These are phyloP conservation scores for Lolium rigidum DNA, from an alignment of 176 grass and related monocot species.

Conservation along the genomic window DNA sequence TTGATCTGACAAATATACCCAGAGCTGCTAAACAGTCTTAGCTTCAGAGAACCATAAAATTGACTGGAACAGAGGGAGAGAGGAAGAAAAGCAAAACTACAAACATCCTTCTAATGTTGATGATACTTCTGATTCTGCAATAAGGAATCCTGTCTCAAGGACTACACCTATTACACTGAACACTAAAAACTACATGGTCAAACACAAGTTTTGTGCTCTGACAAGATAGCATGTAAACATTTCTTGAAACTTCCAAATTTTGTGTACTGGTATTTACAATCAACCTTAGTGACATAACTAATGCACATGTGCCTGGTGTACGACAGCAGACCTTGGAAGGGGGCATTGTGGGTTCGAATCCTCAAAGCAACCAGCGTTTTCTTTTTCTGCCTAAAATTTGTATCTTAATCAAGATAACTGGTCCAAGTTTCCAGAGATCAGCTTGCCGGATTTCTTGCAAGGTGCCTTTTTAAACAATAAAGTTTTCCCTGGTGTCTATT, in stretches of 20 bases:
- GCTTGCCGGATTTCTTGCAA: neutral
- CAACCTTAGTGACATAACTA: neutral
- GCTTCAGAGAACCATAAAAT: slow-evolving; percentile 5
- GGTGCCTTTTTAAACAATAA: neutral
- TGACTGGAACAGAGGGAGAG: neutral
- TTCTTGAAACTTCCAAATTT: neutral
- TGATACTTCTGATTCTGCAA: slow-evolving; percentile 6
- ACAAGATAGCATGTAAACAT: neutral
- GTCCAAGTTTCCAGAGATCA: neutral
- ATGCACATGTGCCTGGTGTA: neutral
- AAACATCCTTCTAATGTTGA: neutral
- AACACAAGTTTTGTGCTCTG: neutral
- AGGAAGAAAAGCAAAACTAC: slow-evolving; percentile 1
- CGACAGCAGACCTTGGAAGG: neutral
- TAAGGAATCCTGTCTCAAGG: neutral
- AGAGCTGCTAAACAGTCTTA: neutral
- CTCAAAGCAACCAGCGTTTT: neutral
- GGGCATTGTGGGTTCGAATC: neutral
- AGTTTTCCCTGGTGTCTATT: neutral
- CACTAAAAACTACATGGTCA: neutral
- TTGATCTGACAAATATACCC: neutral
- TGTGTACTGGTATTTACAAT: neutral
- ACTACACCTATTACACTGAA: neutral
- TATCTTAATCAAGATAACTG: neutral
- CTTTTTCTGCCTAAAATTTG: neutral